phyloP scores from a whole-genome alignment of 768 basidiomycete genomes.

The Psilocybe subaeruginosa region DNA sequence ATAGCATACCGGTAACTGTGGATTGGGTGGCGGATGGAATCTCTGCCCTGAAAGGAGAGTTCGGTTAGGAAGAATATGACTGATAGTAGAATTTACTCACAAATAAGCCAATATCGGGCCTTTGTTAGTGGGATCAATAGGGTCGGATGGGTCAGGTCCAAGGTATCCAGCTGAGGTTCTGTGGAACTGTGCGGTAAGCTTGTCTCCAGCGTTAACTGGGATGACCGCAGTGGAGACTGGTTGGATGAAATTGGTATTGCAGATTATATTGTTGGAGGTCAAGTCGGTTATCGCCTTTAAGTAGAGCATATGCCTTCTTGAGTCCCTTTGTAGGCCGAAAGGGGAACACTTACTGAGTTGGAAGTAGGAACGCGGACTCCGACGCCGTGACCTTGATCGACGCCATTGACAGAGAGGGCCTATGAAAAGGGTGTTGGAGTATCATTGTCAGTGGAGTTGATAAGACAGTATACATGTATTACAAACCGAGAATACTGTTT shows the following conservation, averaged over 20 bases:
- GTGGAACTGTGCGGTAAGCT: conserved; percentile 51
- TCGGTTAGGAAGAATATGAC: background rate
- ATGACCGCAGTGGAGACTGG: conserved; percentile 48
- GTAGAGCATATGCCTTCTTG: background rate
- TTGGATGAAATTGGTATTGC: conserved; percentile 54
- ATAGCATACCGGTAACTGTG: conserved; percentile 34
- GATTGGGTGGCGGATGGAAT: conserved; percentile 45
- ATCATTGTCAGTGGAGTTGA: background rate
- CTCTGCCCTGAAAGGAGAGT: conserved; percentile 37
- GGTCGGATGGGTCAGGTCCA: conserved; percentile 40
- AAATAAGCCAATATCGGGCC: conserved; percentile 53
- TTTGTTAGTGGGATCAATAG: conserved; percentile 40
- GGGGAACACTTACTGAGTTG: conserved; percentile 29
- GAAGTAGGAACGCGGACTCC: conserved; percentile 46
- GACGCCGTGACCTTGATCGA: conserved; percentile 44
- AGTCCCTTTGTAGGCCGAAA: background rate
- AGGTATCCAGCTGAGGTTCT: conserved; percentile 36
- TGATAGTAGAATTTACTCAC: conserved; percentile 27
- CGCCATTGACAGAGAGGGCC: conserved; percentile 49
- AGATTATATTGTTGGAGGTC: conserved; percentile 52
- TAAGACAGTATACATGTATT: background rate
- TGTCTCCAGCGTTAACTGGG: conserved; percentile 49
- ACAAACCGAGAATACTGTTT: conserved; percentile 48
- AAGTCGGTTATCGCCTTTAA: conserved; percentile 53
- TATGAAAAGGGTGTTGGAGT: conserved; percentile 12